These are phyloP conservation scores for Vanilla planifolia DNA, from an alignment of 106 monocot genomes.

Conservation along the genomic window DNA sequence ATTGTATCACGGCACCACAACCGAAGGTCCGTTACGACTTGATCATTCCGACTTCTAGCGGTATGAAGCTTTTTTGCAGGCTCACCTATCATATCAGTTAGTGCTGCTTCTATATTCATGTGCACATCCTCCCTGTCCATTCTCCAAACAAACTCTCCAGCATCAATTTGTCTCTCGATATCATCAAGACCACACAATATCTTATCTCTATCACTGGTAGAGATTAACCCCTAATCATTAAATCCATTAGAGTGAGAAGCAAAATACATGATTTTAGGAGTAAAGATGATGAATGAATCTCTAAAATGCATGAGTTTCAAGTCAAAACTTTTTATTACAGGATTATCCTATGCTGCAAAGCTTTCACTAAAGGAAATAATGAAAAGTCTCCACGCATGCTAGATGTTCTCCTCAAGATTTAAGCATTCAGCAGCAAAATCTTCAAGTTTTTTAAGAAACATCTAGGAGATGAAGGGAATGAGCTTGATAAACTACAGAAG, in stretches of 20 bases:
- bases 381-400: not conserved
- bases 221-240: constrained; percentile 64
- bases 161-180: constrained; percentile 67
- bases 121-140: constrained; percentile 93
- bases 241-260: not conserved
- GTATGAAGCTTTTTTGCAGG: constrained; percentile 98
- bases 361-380: not conserved
- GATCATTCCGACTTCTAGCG: constrained; percentile 95
- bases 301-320: not conserved
- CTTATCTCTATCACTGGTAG: constrained; percentile 44
- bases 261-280: not conserved
- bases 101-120: constrained; percentile 97
- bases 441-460: too few species aligned
- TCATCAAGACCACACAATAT: constrained; percentile 85
- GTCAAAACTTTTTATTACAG: not conserved
- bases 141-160: constrained; percentile 77
- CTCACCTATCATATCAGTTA: constrained; percentile 86
- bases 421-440: not conserved
- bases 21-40: constrained; percentile 85
- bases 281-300: not conserved
- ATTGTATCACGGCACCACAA: constrained; percentile 95
- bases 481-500: too few species aligned
- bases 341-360: not conserved
- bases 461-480: too few species aligned
- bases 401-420: too few species aligned